Base-by-base conservation (phyloP, 139 green algal genomes). In the Desmodesmus armatus region DNA sequence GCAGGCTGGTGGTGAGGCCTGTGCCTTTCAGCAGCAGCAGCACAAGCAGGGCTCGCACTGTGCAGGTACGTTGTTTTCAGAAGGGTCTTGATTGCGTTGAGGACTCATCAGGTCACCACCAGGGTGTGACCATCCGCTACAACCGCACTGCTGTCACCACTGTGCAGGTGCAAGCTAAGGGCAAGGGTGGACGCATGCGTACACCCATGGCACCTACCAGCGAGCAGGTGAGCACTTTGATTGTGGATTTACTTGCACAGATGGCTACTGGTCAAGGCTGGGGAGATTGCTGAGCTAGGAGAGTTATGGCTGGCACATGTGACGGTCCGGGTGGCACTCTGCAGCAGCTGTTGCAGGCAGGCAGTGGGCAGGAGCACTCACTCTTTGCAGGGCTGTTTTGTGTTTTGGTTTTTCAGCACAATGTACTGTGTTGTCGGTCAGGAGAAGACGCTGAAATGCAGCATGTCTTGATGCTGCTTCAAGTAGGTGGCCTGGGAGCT, bases 101-200 rank as follows among this genome's bases (percentile, higher is more conserved):
- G n/a, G n/a, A n/a, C n/a, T n/a, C n/a, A n/a, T n/a, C n/a, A n/a
- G n/a, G n/a, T n/a, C n/a, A n/a, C n/a, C n/a, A n/a, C n/a, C n/a
- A n/a, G n/a, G n/a, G n/a, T n/a, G n/a, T n/a, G n/a, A 29, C 27
- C 63, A 21, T 27, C 21, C 23, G 11, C 31, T 43, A 72, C n/a
- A 3, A 72, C 9, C 37, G n/a, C 35, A 27, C 37, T 51, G 37
- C 11, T 37, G 17, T n/a, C 13, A n/a, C n/a, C n/a, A n/a, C n/a
- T n/a, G n/a, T 80, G 5, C 72, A 91, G 88, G 85, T 91, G 0
- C 76, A 84, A 31, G 88, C 88, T 21, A 91, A 91, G 81, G 77
- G 77, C 53, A 90, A 90, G 81, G 86, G 86, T 51, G 67, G 37
- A 51, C 73, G 82, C 37, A 87, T 88, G 77, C 43, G 1, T 5